Evolutionary conservation across 352 stramenopile species (phyloP), one percentile per base, ranked within the genome.

Genomic region (Globisporangium iwayamae): DNA sequence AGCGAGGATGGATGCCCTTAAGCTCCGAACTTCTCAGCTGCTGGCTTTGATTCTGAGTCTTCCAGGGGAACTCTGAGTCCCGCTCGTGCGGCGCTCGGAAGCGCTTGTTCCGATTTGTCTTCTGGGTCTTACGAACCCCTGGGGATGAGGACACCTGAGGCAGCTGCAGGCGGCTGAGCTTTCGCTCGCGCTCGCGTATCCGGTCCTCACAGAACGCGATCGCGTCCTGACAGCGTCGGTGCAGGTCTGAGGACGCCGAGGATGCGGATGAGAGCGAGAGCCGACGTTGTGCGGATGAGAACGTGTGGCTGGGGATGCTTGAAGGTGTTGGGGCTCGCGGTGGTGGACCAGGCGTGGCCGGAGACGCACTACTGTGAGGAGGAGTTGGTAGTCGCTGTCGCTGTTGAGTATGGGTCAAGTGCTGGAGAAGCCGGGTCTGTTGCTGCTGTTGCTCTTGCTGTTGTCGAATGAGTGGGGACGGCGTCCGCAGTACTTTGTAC

Each of bases 401-500:
- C 11, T 25, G 20, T 22, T 60, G 60, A 9, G 32, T 13, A 30
- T 56, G 51, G 25, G n/a, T 14, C 28, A 56, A 14, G 30, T 28
- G 38, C 51, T 28, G 36, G 4, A 16, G 36, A 6, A 20, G 36
- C 13, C 39, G 58, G 18, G 9, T n/a, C 46, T 59, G 59, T 30
- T 46, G 30, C 45, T 56, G 55, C 25, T 43, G 56, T 52, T 43
- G 56, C 45, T 36, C 2, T 36, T 60, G 13, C 32, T 68, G 53
- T 51, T 73, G 66, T 1, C 54, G 69, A 38, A 76, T 59, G 20
- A 74, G 53, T 0, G 66, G 60, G 28, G 53, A 58, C 3, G 79
- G 79, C 25, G 79, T 88, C 6, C 63, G 73, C 63, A 88, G 54
- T 41, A 88, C 66, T 18, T 65, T 55, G 56, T 73, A 88, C 65